Percentiles rank a stretch among this genome's conserved stretches.
These are phyloP conservation scores for Chytridium lagenaria DNA, from an alignment of 371 early-diverging fungal species.

Conservation along the genomic window DNA sequence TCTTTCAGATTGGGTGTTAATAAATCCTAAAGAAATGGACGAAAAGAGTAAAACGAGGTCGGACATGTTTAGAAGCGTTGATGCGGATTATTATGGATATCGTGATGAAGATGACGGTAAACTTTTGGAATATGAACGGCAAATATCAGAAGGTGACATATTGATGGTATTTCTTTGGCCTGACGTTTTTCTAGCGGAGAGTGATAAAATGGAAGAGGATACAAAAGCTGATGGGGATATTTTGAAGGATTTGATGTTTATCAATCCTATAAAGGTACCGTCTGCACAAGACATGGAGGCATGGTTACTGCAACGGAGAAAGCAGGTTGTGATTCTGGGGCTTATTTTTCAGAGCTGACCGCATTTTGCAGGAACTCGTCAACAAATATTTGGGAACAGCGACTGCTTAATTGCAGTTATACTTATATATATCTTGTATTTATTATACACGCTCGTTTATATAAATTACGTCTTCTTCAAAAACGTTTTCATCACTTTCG, in stretches of 20 bases:
- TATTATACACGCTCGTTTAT: background rate
- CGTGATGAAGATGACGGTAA: slow-evolving; percentile 90
- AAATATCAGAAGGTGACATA: slow-evolving; percentile 4
- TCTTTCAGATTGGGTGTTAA: background rate
- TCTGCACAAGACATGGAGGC: slow-evolving; percentile 76
- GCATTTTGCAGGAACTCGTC: background rate
- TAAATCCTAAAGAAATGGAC: slow-evolving; percentile 22
- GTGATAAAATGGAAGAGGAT: slow-evolving; percentile 34
- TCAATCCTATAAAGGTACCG: slow-evolving; percentile 58
- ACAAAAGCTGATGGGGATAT: slow-evolving; percentile 21
- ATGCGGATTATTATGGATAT: slow-evolving; percentile 96
- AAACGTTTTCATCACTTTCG: background rate
- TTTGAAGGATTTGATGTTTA: slow-evolving; percentile 34
- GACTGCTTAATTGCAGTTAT: background rate
- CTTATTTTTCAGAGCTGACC: background rate
- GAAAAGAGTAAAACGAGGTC: slow-evolving; percentile 31
- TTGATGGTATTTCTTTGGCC: background rate
- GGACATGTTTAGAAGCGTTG: slow-evolving; percentile 81
- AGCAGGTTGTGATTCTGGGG: slow-evolving; percentile 49
- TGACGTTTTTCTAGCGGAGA: slow-evolving; percentile 27
- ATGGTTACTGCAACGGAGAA: slow-evolving; percentile 73
- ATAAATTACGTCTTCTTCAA: background rate
- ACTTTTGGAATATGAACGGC: slow-evolving; percentile 78
- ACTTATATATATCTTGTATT: background rate
- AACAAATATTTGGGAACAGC: background rate